Base-by-base conservation (phyloP, 2,329 filamentous ascomycete species). In the Colletotrichum abscissum region DNA sequence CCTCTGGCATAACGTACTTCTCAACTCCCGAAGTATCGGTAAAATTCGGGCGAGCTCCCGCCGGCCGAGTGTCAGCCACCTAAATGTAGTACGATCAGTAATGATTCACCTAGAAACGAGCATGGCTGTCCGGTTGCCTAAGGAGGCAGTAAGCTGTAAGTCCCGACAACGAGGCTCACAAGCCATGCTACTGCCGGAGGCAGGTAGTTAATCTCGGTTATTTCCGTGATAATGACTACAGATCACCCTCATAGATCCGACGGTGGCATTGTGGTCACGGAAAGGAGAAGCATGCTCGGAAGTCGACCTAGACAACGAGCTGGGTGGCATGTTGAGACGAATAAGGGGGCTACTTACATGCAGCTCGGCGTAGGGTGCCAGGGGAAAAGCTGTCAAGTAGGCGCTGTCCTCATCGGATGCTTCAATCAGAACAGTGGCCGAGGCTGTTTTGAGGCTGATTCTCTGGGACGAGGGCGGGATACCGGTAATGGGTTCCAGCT, bases 401-500 rank as follows among this genome's bases (percentile, higher is more conserved):
- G 89, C 89, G 65, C 85, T 86, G 74, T 97, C 94, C 82, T 98
- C 95, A 79, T 95, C 90, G 52, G 88, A 85, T 57, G 92, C 92
- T 78, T 92, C 88, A 78, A 97, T 86, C 65, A 92, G 83, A 76
- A 94, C 87, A 74, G 87, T 87, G 75, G 92, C 88, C 77, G 91
- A 88, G 69, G 85, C 83, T 42, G 91, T 86, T 81, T 92, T 94
- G 80, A 98, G 87, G 35, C 87, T 91, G 74, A 99, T 88, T 75
- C 87, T 90, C 82, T 98, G 97, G 73, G 89, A 91, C 35, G 89
- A 89, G 12, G 95, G 94, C 19, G 97, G 96, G 49, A 98, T 92
- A 74, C 97, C 97, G 2, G 96, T 98, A 84, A 98, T 92, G 74
- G 95, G 93, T 84, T 98, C 96, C 64, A 99, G 91, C 83, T 97